Conservation (phyloP, 192 early-diverging fungal genomes). For the Coemansia sp. region DNA sequence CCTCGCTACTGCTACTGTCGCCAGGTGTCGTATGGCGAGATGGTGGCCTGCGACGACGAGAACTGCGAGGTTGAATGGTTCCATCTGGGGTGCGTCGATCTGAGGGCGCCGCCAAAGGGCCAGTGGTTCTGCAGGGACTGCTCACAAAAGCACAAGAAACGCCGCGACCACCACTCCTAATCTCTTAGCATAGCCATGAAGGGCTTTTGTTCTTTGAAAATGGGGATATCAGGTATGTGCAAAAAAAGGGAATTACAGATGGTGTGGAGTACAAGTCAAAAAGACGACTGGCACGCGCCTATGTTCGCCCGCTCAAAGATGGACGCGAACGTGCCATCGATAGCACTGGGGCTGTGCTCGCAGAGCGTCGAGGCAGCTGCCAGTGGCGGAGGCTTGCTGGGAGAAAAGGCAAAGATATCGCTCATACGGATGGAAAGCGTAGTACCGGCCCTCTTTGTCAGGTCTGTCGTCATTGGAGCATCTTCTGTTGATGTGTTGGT, state of each 20-base stretch:
- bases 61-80: conserved; percentile 98
- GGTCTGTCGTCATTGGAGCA: neutral
- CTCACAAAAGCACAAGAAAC: conserved; percentile 44
- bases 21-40: conserved; percentile 94
- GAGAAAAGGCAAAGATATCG: conserved; percentile 20
- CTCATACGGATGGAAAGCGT: conserved; percentile 22
- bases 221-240: neutral
- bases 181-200: neutral
- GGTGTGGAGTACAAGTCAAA: neutral
- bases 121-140: conserved; percentile 96
- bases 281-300: neutral
- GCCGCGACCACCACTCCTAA: conserved; percentile 28
- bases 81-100: conserved; percentile 89
- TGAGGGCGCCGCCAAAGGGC: conserved; percentile 84
- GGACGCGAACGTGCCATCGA: conserved; percentile 5
- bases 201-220: neutral
- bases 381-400: neutral
- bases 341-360: neutral
- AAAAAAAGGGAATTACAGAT: neutral
- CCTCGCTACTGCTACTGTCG: conserved; percentile 95
- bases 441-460: neutral
- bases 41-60: conserved; percentile 94
- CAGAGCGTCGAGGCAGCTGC: neutral
- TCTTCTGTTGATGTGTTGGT: neutral
- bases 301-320: conserved; percentile 11